Evolutionary conservation across 768 basidiomycete genomes (phyloP).

Genomic region (Boletus rubropictus): DNA sequence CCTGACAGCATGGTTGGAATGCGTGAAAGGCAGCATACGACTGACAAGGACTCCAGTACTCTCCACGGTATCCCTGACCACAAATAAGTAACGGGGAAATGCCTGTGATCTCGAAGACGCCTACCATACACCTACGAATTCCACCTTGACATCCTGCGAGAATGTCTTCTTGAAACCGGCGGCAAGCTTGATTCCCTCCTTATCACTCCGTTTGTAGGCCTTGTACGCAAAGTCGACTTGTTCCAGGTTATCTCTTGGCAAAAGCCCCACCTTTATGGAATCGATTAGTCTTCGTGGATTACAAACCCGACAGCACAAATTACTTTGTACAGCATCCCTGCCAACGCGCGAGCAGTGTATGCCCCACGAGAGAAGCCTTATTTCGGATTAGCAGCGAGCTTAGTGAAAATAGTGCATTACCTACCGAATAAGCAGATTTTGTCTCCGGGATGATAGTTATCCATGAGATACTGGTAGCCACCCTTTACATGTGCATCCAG

Average conservation of each 20-base stretch:
- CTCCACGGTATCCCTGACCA: constrained; percentile 67
- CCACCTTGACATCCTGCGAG: constrained; percentile 59
- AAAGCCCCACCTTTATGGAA: constrained; percentile 54
- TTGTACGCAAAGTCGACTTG: constrained; percentile 73
- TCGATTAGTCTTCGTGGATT: not conserved
- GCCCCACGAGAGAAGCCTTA: constrained; percentile 73
- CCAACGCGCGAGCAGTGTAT: constrained; percentile 65
- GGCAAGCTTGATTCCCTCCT: constrained; percentile 40
- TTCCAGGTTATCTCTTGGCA: constrained; percentile 60
- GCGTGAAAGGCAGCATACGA: constrained; percentile 61
- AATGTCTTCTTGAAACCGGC: constrained; percentile 71
- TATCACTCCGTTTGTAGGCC: constrained; percentile 53
- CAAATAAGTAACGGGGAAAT: constrained; percentile 2
- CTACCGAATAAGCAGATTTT: constrained; percentile 70
- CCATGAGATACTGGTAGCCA: constrained; percentile 76
- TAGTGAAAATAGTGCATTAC: not conserved
- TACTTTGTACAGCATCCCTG: constrained; percentile 69
- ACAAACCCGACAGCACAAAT: not conserved
- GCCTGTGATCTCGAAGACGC: constrained; percentile 8
- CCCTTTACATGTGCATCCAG: constrained; percentile 65
- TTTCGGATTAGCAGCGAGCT: constrained; percentile 11
- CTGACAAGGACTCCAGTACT: constrained; percentile 65
- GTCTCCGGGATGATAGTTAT: constrained; percentile 67
- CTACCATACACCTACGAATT: constrained; percentile 78
- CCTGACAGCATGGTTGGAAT: constrained; percentile 55